A percentile compares a stretch with the other conserved stretches of the same genome.
Conservation (phyloP, 257 asterid genomes). For the Osmanthus fragrans region DNA sequence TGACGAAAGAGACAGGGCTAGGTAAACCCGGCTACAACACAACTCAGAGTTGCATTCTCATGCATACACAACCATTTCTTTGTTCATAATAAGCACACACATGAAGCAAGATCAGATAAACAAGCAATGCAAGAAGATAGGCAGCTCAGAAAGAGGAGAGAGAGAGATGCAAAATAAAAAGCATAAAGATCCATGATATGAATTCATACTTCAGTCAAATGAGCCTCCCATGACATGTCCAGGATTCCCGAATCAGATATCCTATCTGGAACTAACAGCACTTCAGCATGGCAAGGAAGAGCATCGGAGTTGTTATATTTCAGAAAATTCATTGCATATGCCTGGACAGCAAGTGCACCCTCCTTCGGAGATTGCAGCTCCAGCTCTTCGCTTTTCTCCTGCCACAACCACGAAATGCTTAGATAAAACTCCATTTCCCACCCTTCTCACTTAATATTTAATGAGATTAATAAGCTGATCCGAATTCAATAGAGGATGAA, state of each 20-base stretch:
- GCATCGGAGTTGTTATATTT: slow-evolving; percentile 43
- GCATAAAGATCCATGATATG: slow-evolving; percentile 15
- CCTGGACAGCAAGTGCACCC: slow-evolving; percentile 48
- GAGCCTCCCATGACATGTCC: slow-evolving; percentile 59
- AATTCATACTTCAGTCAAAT: slow-evolving; percentile 63
- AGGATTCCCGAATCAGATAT: slow-evolving; percentile 52
- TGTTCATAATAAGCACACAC: slow-evolving; percentile 8
- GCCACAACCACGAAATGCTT: slow-evolving; percentile 33
- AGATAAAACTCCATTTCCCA: slow-evolving; percentile 8
- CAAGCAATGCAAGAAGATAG: slow-evolving; percentile 2
- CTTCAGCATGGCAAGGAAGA: slow-evolving; percentile 46
- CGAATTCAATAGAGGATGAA: slow-evolving; percentile 7
- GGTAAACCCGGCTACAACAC: slow-evolving; percentile 18
- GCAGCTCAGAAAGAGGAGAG: slow-evolving; percentile 10
- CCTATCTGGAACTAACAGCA: slow-evolving; percentile 66
- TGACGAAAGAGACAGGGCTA: slow-evolving; percentile 11
- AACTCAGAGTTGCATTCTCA: slow-evolving; percentile 18
- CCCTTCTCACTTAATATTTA: slow-evolving; percentile 8
- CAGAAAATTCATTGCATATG: slow-evolving; percentile 70
- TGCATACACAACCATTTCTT: slow-evolving; percentile 14
- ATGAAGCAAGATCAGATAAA: slow-evolving; percentile 23
- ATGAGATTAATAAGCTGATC: slow-evolving; percentile 10
- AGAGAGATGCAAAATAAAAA: slow-evolving; percentile 12
- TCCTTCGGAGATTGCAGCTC: slow-evolving; percentile 50
- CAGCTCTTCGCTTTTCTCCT: slow-evolving; percentile 56